Evolutionary conservation across 495 filamentous ascomycete genomes (phyloP).

Genomic region (Penicillium angulare): DNA sequence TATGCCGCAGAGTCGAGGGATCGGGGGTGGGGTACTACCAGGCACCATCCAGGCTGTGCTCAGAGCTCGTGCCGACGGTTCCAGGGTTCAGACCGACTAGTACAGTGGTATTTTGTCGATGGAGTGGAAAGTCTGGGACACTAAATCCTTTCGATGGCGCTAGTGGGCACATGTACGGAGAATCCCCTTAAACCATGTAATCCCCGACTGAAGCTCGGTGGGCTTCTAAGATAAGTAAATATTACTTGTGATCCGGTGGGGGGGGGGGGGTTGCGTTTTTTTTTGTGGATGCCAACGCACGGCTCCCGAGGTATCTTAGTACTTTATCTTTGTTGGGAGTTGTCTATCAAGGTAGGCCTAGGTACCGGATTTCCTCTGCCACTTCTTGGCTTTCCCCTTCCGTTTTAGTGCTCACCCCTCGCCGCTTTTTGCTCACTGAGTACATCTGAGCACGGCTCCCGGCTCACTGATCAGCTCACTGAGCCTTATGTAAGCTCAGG

Average conservation of each 20-base stretch:
- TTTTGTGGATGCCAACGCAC: too few relatives aligned
- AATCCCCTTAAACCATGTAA: not conserved
- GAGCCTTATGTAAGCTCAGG: not conserved
- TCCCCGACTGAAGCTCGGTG: too few relatives aligned
- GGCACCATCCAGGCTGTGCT: too few relatives aligned
- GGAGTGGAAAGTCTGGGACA: conserved; percentile 13
- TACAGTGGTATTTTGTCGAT: conserved; percentile 4
- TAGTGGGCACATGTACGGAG: conserved; percentile 4
- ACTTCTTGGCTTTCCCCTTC: conserved; percentile 20
- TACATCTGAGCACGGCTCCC: not conserved
- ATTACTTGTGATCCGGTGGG: too few relatives aligned
- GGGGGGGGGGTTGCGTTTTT: too few relatives aligned
- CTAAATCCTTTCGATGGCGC: conserved; percentile 21
- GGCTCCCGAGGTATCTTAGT: too few relatives aligned
- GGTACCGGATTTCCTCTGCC: not conserved
- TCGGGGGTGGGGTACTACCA: too few relatives aligned
- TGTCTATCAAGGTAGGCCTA: too few relatives aligned
- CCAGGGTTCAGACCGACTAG: not conserved
- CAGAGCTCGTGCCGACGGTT: not conserved
- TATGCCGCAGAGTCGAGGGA: too few relatives aligned
- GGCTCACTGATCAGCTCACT: not conserved
- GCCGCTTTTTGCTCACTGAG: conserved; percentile 3
- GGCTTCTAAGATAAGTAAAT: too few relatives aligned
- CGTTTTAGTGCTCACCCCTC: conserved; percentile 31
- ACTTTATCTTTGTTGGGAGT: too few relatives aligned